These are phyloP conservation scores for Lasiosphaeria ovina DNA, from an alignment of 495 filamentous ascomycete species.

Conservation along the genomic window DNA sequence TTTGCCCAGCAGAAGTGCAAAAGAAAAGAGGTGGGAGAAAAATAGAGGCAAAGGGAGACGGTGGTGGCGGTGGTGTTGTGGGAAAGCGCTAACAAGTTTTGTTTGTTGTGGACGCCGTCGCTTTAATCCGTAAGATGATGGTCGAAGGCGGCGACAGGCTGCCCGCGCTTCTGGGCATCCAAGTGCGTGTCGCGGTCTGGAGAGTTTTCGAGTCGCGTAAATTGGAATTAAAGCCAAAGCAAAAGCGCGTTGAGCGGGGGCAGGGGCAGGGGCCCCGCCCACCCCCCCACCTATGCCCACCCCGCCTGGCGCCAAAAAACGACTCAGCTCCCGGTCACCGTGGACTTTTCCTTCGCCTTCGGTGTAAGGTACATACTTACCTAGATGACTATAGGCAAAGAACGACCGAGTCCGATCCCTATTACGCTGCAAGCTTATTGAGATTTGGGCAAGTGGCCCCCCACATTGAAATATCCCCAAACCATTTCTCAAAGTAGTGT, in stretches of 20 bases:
- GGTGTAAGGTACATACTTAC: too few relatives aligned
- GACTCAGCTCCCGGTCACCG: too few relatives aligned
- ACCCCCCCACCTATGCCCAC: neutral
- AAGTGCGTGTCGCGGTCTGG: constrained; percentile 15
- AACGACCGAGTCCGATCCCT: too few relatives aligned
- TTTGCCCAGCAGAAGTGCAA: neutral
- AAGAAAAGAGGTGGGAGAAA: neutral
- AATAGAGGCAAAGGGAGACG: neutral
- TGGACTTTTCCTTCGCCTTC: too few relatives aligned
- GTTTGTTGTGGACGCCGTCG: constrained; percentile 21
- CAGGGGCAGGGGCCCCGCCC: neutral
- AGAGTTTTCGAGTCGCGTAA: constrained; percentile 23
- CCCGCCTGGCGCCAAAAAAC: too few relatives aligned
- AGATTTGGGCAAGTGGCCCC: too few relatives aligned
- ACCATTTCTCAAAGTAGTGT: too few relatives aligned
- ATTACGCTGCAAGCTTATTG: too few relatives aligned
- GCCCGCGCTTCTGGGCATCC: constrained; percentile 9
- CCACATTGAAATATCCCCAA: too few relatives aligned
- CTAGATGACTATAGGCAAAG: too few relatives aligned
- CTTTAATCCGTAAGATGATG: constrained; percentile 10
- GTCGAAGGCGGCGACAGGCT: constrained; percentile 12
- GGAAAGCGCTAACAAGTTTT: constrained; percentile 8
- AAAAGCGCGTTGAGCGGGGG: constrained; percentile 12
- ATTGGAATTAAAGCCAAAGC: constrained; percentile 18
- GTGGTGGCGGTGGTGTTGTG: constrained; percentile 1